Percentiles rank a stretch among this genome's conserved stretches.
phyloP scores from a whole-genome alignment of 768 basidiomycete species.

The Mycena amicta region DNA sequence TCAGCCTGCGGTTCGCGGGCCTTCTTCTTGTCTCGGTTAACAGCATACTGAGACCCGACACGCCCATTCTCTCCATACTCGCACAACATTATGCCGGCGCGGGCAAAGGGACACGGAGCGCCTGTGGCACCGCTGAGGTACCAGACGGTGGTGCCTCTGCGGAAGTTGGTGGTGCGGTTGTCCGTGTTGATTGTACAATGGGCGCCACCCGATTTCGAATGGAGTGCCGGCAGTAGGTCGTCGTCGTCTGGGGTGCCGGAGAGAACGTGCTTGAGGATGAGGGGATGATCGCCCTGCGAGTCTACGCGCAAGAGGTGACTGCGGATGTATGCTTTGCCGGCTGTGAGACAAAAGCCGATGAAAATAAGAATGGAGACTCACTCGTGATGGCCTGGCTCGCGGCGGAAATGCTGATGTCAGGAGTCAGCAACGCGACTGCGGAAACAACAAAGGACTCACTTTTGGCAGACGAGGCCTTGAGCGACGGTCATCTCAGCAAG shows the following conservation, averaged over 20 bases:
- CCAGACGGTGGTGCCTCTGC: constrained; percentile 80
- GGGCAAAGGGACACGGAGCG: constrained; percentile 73
- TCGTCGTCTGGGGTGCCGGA: constrained; percentile 76
- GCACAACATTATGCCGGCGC: constrained; percentile 71
- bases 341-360: neutral
- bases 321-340: constrained; percentile 31
- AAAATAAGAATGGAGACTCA: neutral
- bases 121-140: constrained; percentile 78
- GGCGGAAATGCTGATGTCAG: constrained; percentile 62
- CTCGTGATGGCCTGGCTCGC: constrained; percentile 80
- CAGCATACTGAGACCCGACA: constrained; percentile 24
- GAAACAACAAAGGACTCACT: constrained; percentile 48
- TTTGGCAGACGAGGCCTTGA: constrained; percentile 73
- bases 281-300: constrained; percentile 68
- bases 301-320: constrained; percentile 74
- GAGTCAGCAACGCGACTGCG: constrained; percentile 9
- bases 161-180: constrained; percentile 67
- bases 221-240: constrained; percentile 69
- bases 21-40: constrained; percentile 31
- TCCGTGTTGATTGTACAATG: constrained; percentile 43
- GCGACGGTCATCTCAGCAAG: constrained; percentile 70
- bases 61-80: constrained; percentile 62
- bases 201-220: constrained; percentile 72
- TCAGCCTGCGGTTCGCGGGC: constrained; percentile 26
- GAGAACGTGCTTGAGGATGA: constrained; percentile 70